Evolutionary conservation across 2,329 filamentous ascomycete species (phyloP).

Genomic region (Diaporthe sp.): DNA sequence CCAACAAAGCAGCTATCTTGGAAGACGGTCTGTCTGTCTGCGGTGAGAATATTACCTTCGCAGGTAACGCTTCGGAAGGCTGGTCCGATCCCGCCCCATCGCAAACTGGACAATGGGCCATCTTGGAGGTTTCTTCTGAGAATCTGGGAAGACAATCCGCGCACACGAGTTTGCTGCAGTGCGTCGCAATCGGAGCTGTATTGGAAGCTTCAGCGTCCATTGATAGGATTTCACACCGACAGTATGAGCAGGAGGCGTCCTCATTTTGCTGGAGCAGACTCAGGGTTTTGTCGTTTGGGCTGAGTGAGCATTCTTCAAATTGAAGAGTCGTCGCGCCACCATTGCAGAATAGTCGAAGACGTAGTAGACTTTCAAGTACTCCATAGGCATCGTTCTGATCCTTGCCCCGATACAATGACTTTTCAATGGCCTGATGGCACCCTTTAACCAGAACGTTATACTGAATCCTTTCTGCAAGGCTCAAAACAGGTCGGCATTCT

Average conservation of each 20-base stretch:
- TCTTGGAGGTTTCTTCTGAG: background rate
- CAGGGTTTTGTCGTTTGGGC: conserved; percentile 3
- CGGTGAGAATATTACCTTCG: too few species aligned
- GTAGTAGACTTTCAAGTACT: conserved; percentile 7
- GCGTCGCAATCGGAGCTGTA: background rate
- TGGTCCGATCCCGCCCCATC: background rate
- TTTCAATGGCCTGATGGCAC: background rate
- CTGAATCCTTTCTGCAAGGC: background rate
- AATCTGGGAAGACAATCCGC: background rate
- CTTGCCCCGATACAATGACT: background rate
- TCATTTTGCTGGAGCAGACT: conserved; percentile 10
- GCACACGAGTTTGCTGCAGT: background rate
- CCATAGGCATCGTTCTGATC: background rate
- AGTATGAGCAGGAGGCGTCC: background rate
- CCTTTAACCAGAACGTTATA: background rate
- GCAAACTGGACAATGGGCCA: background rate
- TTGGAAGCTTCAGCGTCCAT: background rate
- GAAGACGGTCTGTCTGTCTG: background rate
- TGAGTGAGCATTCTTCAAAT: background rate
- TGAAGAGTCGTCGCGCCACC: background rate
- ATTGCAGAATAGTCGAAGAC: conserved; percentile 24
- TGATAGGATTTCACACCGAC: background rate
- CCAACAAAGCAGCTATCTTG: conserved; percentile 9
- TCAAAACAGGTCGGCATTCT: background rate
- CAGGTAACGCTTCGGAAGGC: background rate